These are phyloP conservation scores for Lipomyces orientalis DNA, from an alignment of 805 yeast genomes.

Conservation along the genomic window DNA sequence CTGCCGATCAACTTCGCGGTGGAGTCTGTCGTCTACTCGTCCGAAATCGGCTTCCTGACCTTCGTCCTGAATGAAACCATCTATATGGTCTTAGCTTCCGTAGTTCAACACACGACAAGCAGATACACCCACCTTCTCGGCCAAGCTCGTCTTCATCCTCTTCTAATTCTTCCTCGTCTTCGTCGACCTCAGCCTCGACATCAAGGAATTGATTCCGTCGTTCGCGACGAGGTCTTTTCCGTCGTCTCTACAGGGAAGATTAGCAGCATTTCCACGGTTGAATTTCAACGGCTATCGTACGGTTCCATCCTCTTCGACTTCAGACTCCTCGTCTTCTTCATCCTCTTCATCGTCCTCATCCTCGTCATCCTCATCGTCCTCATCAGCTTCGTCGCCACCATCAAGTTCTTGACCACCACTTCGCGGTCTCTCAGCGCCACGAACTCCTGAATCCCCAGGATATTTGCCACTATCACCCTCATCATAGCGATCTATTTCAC, in stretches of 20 bases:
- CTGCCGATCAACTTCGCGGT: conserved; percentile 87
- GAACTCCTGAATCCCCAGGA: conserved; percentile 29
- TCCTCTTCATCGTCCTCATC: conserved; percentile 99
- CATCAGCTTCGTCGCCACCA: conserved; percentile 35
- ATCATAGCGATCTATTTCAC: conserved; percentile 8
- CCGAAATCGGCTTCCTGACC: conserved; percentile 61
- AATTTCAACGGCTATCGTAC: background rate
- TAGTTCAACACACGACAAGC: background rate
- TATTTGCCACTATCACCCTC: conserved; percentile 25
- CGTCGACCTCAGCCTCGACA: conserved; percentile 99
- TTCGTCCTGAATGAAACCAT: conserved; percentile 60
- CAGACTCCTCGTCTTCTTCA: conserved; percentile 92
- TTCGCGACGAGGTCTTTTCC: conserved; percentile 51
- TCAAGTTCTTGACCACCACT: conserved; percentile 23
- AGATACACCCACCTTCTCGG: conserved; percentile 61
- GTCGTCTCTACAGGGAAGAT: conserved; percentile 31
- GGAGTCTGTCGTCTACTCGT: conserved; percentile 72
- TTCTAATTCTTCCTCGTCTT: conserved; percentile 90
- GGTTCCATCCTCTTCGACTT: conserved; percentile 84
- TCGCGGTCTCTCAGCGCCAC: conserved; percentile 34
- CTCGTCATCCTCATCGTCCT: conserved; percentile 71
- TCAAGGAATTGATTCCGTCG: conserved; percentile 86
- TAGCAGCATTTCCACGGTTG: background rate
- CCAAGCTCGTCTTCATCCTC: conserved; percentile 95
- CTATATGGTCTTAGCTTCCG: conserved; percentile 44